Evolutionary conservation across 2,329 filamentous ascomycete genomes (phyloP).

Genomic region (Curvularia spicifera): DNA sequence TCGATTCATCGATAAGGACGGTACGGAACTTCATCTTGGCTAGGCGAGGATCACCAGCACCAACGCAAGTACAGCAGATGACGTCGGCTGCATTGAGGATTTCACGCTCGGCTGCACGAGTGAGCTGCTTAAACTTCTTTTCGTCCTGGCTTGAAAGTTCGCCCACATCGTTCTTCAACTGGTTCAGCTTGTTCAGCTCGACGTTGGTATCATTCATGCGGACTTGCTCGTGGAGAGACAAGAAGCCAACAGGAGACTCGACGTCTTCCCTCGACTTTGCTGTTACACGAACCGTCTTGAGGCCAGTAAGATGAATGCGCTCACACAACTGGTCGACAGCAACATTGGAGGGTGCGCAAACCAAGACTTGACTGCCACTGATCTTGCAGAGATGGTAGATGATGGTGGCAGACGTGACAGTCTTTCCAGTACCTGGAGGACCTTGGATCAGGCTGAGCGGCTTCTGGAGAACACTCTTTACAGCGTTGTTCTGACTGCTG

Average conservation of each 20-base stretch:
- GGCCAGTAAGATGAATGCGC: constrained; percentile 88
- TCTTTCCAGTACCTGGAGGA: constrained; percentile 96
- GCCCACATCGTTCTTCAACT: constrained; percentile 88
- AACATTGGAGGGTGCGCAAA: constrained; percentile 97
- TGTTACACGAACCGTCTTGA: constrained; percentile 97
- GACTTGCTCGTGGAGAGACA: constrained; percentile 95
- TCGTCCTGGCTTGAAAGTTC: constrained; percentile 95
- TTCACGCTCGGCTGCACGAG: constrained; percentile 90
- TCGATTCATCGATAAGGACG: constrained; percentile 97
- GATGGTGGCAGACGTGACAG: constrained; percentile 96
- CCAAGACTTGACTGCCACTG: constrained; percentile 91
- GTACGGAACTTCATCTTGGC: constrained; percentile 98
- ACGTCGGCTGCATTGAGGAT: constrained; percentile 96
- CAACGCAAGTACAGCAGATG: constrained; percentile 98
- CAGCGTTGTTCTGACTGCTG: constrained; percentile 92
- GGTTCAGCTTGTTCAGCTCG: constrained; percentile 88
- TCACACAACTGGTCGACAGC: constrained; percentile 98
- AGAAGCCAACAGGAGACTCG: constrained; percentile 94
- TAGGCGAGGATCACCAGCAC: constrained; percentile 92
- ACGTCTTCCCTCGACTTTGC: constrained; percentile 98
- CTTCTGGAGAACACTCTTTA: constrained; percentile 92
- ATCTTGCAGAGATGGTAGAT: constrained; percentile 97
- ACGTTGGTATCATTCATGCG: constrained; percentile 96
- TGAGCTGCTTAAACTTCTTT: constrained; percentile 97
- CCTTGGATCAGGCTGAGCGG: constrained; percentile 96